phyloP scores from a whole-genome alignment of 306 rosid genomes.

The Malus domestica region DNA sequence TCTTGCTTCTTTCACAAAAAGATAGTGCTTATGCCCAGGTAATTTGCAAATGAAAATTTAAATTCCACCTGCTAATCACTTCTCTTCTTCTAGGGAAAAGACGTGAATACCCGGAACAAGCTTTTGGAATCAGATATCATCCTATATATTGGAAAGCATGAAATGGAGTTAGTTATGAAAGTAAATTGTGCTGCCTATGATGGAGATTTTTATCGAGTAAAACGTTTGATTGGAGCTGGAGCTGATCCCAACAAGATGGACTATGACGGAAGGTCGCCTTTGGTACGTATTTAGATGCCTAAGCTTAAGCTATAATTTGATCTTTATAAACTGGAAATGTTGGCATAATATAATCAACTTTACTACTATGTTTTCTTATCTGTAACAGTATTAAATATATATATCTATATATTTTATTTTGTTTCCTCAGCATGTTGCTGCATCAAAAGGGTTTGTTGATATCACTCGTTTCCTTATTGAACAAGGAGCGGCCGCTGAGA shows the following conservation, averaged over 20 bases:
- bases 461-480: conserved; percentile 45
- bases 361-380: not conserved
- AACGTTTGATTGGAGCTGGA: conserved; percentile 48
- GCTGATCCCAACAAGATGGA: conserved; percentile 57
- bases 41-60: not conserved
- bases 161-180: conserved; percentile 46
- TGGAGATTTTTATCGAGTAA: conserved; percentile 41
- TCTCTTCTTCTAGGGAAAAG: conserved; percentile 38
- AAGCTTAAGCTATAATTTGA: not conserved
- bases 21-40: not conserved
- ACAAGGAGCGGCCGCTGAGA: conserved; percentile 30
- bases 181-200: conserved; percentile 50
- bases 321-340: not conserved
- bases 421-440: conserved; percentile 41
- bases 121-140: conserved; percentile 50
- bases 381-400: not conserved
- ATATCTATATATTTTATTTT: not conserved
- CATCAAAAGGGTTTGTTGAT: conserved; percentile 50
- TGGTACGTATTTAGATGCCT: conserved; percentile 32
- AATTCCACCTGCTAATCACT: not conserved
- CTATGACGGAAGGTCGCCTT: conserved; percentile 64
- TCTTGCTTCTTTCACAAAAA: not conserved
- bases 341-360: not conserved
- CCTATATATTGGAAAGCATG: conserved; percentile 35
- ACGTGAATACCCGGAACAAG: conserved; percentile 35